Conservation (phyloP, 495 filamentous ascomycete species). For the Talaromyces ruber region DNA sequence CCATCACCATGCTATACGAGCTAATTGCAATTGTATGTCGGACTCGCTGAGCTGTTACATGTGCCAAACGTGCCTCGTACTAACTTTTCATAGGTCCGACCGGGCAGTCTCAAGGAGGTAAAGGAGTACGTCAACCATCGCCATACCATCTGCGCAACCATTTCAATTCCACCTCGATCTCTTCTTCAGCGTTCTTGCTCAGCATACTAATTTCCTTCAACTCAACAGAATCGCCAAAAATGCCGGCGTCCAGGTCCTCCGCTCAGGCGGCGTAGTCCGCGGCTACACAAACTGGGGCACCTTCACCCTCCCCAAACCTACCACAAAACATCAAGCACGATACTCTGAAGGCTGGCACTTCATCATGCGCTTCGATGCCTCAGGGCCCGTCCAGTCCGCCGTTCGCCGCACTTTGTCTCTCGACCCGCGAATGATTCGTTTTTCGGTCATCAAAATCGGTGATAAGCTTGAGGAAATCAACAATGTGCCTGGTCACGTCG, state of each 20-base stretch:
- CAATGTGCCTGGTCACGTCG: slow-evolving; percentile 49
- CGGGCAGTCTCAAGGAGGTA: slow-evolving; percentile 78
- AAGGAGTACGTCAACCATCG: slow-evolving; percentile 64
- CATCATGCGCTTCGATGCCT: slow-evolving; percentile 89
- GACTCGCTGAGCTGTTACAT: no score
- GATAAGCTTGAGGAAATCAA: slow-evolving; percentile 62
- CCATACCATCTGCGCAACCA: not conserved
- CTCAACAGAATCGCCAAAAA: slow-evolving; percentile 71
- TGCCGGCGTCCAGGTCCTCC: slow-evolving; percentile 74
- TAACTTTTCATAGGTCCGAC: slow-evolving; percentile 60
- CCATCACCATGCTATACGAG: slow-evolving; percentile 82
- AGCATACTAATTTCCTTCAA: slow-evolving; percentile 10
- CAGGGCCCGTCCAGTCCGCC: slow-evolving; percentile 57
- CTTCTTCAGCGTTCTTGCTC: not conserved
- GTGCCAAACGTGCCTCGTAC: no score
- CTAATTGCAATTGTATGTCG: slow-evolving; percentile 85
- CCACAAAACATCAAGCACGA: slow-evolving; percentile 65
- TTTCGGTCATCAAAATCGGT: slow-evolving; percentile 79
- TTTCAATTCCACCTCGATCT: not conserved
- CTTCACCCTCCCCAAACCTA: slow-evolving; percentile 69
- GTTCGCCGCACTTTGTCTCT: slow-evolving; percentile 69
- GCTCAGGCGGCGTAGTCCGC: slow-evolving; percentile 81
- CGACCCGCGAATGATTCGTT: slow-evolving; percentile 85
- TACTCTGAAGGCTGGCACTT: slow-evolving; percentile 90
- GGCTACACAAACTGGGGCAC: slow-evolving; percentile 91